Evolutionary conservation across 495 filamentous ascomycete species (phyloP).

Genomic region (Penicillium riverlandense): DNA sequence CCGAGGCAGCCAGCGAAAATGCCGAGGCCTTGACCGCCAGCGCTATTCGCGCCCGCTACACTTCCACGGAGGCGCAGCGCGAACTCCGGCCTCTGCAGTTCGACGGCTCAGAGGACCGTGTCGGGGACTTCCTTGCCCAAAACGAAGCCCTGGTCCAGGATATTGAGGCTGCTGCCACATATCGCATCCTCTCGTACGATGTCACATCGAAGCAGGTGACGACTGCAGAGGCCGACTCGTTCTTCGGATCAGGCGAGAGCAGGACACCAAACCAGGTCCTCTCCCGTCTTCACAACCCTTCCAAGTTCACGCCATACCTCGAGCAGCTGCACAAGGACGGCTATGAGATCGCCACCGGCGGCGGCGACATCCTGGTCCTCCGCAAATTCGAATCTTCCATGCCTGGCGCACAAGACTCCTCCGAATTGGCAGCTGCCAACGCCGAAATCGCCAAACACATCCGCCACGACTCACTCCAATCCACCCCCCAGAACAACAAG

Average conservation of each 20-base stretch:
- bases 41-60: slow-evolving; percentile 42
- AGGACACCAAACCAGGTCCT: slow-evolving; percentile 56
- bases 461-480: slow-evolving; percentile 6
- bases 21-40: slow-evolving; percentile 1
- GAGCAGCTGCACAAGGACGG: slow-evolving; percentile 55
- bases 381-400: slow-evolving; percentile 39
- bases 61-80: slow-evolving; percentile 10
- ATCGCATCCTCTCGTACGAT: slow-evolving; percentile 72
- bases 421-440: background rate
- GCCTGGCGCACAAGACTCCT: too few species aligned
- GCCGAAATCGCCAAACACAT: slow-evolving; percentile 5
- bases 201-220: slow-evolving; percentile 52
- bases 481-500: slow-evolving; percentile 17
- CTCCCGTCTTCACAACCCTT: slow-evolving; percentile 58
- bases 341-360: slow-evolving; percentile 66
- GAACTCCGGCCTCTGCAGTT: slow-evolving; percentile 28
- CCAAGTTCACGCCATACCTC: slow-evolving; percentile 67
- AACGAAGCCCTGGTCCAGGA: background rate
- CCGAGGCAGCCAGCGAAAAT: background rate
- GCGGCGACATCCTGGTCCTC: slow-evolving; percentile 66
- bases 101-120: slow-evolving; percentile 9
- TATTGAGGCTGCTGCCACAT: slow-evolving; percentile 33
- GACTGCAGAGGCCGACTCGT: slow-evolving; percentile 55
- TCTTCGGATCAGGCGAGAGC: slow-evolving; percentile 33
- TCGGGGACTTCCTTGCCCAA: slow-evolving; percentile 9